phyloP scores from a whole-genome alignment of 139 green algal species.

The Chlorella sp. region DNA sequence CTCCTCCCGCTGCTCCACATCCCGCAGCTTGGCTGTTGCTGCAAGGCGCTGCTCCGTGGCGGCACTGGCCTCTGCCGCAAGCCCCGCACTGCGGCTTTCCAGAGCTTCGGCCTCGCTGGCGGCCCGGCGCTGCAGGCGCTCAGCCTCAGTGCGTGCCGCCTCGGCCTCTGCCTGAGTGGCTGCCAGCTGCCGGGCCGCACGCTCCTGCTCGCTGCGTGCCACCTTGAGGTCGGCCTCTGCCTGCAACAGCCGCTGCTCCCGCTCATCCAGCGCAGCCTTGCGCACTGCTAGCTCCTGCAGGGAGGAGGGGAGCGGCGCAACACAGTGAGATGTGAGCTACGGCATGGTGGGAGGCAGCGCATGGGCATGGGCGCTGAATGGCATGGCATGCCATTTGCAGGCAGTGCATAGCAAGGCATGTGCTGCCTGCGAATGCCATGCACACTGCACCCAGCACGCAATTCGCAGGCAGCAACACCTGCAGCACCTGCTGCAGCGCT shows the following conservation, averaged over 20 bases:
- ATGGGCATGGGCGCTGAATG: not conserved
- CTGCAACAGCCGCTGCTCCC: slow-evolving; percentile 31
- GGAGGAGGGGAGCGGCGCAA: not conserved
- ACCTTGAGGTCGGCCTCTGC: slow-evolving; percentile 43
- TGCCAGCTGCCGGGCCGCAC: not conserved
- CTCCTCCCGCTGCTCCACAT: slow-evolving; percentile 44
- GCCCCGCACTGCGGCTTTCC: slow-evolving; percentile 20
- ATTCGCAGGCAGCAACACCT: too few relatives aligned
- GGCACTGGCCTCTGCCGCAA: slow-evolving; percentile 35
- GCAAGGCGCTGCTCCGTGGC: slow-evolving; percentile 35
- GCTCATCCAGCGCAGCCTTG: slow-evolving; percentile 38
- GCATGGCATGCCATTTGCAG: too few relatives aligned
- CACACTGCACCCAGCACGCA: not conserved
- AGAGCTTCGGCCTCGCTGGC: slow-evolving; percentile 5
- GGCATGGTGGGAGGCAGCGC: not conserved
- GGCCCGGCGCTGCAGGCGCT: not conserved
- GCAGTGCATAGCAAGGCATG: too few relatives aligned
- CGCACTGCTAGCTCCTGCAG: slow-evolving; percentile 36
- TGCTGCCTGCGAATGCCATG: not conserved
- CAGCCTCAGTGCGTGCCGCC: slow-evolving; percentile 23
- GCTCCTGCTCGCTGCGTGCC: slow-evolving; percentile 29
- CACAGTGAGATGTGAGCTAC: not conserved
- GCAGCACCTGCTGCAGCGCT: slow-evolving; percentile 28
- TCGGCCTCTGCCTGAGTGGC: not conserved
- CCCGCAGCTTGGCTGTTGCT: not conserved